A percentile compares a stretch with the other conserved stretches of the same genome.
phyloP scores from a whole-genome alignment of 2,329 filamentous ascomycete genomes.

The Curvularia sp. region DNA sequence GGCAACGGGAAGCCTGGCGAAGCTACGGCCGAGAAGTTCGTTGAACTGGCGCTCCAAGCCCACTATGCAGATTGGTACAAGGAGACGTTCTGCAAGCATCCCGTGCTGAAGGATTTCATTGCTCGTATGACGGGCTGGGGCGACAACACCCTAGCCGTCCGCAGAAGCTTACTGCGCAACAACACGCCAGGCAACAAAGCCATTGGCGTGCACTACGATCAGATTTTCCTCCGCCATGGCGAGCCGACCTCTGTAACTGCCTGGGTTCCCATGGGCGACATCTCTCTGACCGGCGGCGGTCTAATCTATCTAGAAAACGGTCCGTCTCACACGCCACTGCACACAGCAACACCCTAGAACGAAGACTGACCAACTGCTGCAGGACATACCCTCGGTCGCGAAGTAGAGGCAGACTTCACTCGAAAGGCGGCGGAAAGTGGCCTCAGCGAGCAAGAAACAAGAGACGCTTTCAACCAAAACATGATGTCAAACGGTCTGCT shows the following conservation, averaged over 20 bases:
- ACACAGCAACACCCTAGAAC: background rate
- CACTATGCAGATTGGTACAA: slow-evolving; percentile 58
- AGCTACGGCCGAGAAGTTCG: slow-evolving; percentile 55
- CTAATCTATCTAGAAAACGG: slow-evolving; percentile 66
- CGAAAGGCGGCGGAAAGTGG: slow-evolving; percentile 58
- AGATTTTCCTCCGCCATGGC: slow-evolving; percentile 64
- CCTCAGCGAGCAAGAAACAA: slow-evolving; percentile 61
- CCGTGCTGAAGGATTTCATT: slow-evolving; percentile 59
- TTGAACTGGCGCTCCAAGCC: slow-evolving; percentile 61
- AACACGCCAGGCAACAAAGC: slow-evolving; percentile 65
- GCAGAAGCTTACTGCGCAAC: slow-evolving; percentile 62
- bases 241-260: slow-evolving; percentile 64
- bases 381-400: slow-evolving; percentile 57
- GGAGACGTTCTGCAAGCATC: slow-evolving; percentile 63
- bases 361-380: background rate
- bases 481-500: slow-evolving; percentile 66
- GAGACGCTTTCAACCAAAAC: slow-evolving; percentile 59
- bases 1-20: slow-evolving; percentile 56
- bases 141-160: slow-evolving; percentile 56
- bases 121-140: slow-evolving; percentile 62
- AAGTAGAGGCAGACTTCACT: slow-evolving; percentile 61
- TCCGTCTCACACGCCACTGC: slow-evolving; percentile 11
- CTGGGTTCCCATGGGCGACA: slow-evolving; percentile 65
- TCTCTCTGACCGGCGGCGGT: slow-evolving; percentile 63
- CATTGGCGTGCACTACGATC: slow-evolving; percentile 68